Evolutionary conservation across 2,329 filamentous ascomycete species (phyloP), one percentile per base, ranked within the genome.

Genomic region (Fusarium brevicatenulatum): DNA sequence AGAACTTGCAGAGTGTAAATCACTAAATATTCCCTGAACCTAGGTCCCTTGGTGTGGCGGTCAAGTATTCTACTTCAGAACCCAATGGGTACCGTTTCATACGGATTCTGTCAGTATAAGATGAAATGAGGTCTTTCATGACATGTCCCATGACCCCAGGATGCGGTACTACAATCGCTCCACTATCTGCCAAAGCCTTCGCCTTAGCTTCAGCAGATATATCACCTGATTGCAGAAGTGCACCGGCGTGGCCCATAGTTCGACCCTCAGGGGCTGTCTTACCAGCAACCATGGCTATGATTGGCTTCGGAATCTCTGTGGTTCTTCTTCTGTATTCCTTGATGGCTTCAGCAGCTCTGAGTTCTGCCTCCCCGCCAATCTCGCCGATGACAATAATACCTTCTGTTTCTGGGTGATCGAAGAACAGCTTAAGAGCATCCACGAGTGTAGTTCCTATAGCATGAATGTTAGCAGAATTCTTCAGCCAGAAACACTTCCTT

Each of bases 181-280:
- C 82, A 2, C 81, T 81, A 9, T 80, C 74, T 34, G 77, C 74
- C 8, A 84, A 69, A 1, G 81, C 81, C 25, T 74, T 78, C 0
- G 78, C 81, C 58, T 84, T 84, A 4, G 71, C 75, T 4, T 73
- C 75, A 0, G 82, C 82, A 9, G 80, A 74, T 0, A 78, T 74
- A 53, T 83, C 82, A 6, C 79, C 65, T 2, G 78, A 58, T 4
- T 76, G 78, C 2, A 80, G 59, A 81, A 91, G 89, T 6, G 92
- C 92, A 28, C 92, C 92, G 3, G 91, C 91, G 78, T 94, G 92
- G 4, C 92, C 92, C 91, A 94, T 94, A 9, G 91, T 87, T 37
- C 86, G 86, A 0, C 89, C 89, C 34, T 83, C 80, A 5, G 88
- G 88, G 13, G 91, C 91, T 62, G 89, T 87, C 65, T 88, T 81